phyloP scores from a whole-genome alignment of 2,329 filamentous ascomycete species.

The Periconia digitata region DNA sequence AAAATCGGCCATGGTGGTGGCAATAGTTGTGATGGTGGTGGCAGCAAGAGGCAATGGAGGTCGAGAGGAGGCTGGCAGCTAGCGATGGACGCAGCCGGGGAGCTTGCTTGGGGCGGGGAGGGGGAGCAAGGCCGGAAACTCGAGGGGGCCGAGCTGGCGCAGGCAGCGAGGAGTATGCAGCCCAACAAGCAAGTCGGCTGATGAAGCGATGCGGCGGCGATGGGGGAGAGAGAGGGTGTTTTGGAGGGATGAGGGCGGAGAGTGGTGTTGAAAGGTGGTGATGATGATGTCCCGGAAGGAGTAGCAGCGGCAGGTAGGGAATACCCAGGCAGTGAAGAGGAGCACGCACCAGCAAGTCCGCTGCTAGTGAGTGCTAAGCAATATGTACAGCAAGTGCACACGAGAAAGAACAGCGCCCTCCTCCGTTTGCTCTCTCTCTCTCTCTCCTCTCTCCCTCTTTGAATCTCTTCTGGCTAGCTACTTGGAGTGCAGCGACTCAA shows the following conservation, averaged over 20 bases:
- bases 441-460: too few relatives aligned
- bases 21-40: background rate
- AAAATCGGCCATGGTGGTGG: background rate
- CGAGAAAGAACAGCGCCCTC: too few relatives aligned
- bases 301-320: too few relatives aligned
- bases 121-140: background rate
- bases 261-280: background rate
- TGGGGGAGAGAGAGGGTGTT: background rate
- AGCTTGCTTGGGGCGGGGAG: background rate
- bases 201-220: background rate
- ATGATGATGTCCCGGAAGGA: background rate
- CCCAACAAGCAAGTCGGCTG: background rate
- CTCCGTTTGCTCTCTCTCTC: too few relatives aligned
- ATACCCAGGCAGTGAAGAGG: too few relatives aligned
- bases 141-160: too few relatives aligned
- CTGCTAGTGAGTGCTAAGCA: too few relatives aligned
- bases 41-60: background rate
- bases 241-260: background rate
- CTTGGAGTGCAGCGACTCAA: too few relatives aligned
- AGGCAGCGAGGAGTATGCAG: background rate
- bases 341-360: too few relatives aligned
- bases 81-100: background rate
- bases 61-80: background rate
- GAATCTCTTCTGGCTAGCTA: too few relatives aligned
- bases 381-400: too few relatives aligned